Percentiles rank a stretch among this genome's conserved stretches.
These are phyloP conservation scores for Adansonia gregorii DNA, from an alignment of 441 rosid species.

Conservation along the genomic window DNA sequence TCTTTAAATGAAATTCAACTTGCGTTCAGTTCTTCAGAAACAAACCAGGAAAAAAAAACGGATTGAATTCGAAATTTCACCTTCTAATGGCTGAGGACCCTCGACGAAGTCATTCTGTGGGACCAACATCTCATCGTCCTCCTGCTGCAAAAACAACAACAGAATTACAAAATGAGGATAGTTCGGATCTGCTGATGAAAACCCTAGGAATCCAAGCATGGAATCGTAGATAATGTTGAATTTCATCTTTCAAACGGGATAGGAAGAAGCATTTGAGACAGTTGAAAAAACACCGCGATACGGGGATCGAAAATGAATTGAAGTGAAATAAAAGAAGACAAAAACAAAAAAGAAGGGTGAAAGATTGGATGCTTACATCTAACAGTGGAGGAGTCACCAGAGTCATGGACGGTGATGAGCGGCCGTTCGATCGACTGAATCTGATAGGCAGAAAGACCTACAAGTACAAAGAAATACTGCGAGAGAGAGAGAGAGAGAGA, in stretches of 20 bases:
- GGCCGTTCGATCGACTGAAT: slow-evolving; percentile 43
- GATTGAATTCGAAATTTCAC: slow-evolving; percentile 33
- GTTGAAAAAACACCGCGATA: slow-evolving; percentile 14
- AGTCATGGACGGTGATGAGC: slow-evolving; percentile 54
- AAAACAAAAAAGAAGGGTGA: slow-evolving; percentile 5
- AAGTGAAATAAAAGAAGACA: slow-evolving; percentile 24
- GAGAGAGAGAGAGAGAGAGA: neutral
- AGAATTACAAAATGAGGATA: slow-evolving; percentile 24
- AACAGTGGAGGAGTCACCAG: slow-evolving; percentile 74
- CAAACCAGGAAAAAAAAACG: slow-evolving; percentile 17
- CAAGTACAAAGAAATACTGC: neutral
- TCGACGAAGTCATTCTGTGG: slow-evolving; percentile 61
- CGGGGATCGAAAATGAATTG: slow-evolving; percentile 34
- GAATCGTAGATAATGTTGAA: neutral
- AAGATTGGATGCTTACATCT: slow-evolving; percentile 52
- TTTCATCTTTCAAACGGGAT: slow-evolving; percentile 17
- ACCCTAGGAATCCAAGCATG: slow-evolving; percentile 37
- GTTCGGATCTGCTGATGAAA: slow-evolving; percentile 47
- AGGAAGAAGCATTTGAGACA: slow-evolving; percentile 25
- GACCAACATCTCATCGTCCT: slow-evolving; percentile 72
- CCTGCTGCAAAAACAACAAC: slow-evolving; percentile 50
- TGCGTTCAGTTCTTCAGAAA: slow-evolving; percentile 17
- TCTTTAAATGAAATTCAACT: slow-evolving; percentile 9
- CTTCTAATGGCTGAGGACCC: slow-evolving; percentile 71
- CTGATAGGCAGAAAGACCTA: slow-evolving; percentile 12